These are phyloP conservation scores for Solanum appendiculatum DNA, from an alignment of 257 asterid species.

Conservation along the genomic window DNA sequence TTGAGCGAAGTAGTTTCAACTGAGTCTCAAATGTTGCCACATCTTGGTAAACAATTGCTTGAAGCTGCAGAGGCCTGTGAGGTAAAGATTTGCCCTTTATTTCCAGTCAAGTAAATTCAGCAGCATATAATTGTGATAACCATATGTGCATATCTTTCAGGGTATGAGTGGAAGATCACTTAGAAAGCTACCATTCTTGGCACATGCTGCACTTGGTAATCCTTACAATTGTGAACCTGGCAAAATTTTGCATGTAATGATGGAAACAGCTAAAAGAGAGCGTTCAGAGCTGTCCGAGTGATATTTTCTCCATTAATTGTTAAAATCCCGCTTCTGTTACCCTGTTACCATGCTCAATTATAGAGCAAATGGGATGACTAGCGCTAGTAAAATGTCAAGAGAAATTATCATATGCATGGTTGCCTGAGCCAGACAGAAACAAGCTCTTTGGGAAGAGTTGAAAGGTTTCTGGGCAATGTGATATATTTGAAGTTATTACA, in stretches of 20 bases:
- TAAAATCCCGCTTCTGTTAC: neutral
- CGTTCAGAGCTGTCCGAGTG: conserved; percentile 60
- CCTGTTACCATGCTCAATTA: neutral
- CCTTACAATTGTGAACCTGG: conserved; percentile 49
- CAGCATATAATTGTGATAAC: neutral
- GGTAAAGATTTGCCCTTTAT: conserved; percentile 27
- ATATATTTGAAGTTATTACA: neutral
- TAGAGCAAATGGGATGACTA: neutral
- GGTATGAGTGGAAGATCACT: conserved; percentile 94
- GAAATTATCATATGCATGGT: neutral
- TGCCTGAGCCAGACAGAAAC: neutral
- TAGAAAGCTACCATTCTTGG: conserved; percentile 89
- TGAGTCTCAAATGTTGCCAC: conserved; percentile 22
- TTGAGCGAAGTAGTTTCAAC: conserved; percentile 17
- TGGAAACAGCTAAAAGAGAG: conserved; percentile 57
- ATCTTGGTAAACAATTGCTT: conserved; percentile 47
- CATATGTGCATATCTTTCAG: conserved; percentile 18
- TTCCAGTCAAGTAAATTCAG: neutral
- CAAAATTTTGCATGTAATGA: conserved; percentile 60
- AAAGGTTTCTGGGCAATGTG: neutral
- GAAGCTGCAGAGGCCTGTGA: conserved; percentile 85
- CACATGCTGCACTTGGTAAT: conserved; percentile 74
- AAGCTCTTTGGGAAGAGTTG: neutral
- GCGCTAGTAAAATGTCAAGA: neutral
- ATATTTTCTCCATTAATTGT: neutral